These are phyloP conservation scores for Astrephomene gubernaculifera DNA, from an alignment of 139 green algal species.

Conservation along the genomic window DNA sequence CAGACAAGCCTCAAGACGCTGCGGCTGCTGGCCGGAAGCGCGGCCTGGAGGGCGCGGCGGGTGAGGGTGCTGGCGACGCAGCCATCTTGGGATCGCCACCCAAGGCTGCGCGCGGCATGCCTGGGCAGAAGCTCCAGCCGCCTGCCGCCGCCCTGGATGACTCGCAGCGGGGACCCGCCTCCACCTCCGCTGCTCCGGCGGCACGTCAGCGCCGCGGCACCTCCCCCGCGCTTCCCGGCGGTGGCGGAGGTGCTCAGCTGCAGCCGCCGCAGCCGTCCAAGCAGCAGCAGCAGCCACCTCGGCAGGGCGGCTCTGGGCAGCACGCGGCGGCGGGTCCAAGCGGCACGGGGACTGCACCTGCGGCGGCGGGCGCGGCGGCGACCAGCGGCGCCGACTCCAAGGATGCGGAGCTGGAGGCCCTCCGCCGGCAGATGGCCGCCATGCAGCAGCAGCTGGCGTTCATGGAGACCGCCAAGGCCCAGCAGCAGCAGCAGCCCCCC, in stretches of 20 bases:
- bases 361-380: neutral
- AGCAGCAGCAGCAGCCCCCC: neutral
- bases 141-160: too few species aligned
- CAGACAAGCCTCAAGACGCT: neutral
- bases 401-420: slow-evolving; percentile 14
- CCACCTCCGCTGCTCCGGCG: too few species aligned
- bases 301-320: neutral
- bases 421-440: neutral
- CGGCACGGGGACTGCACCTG: neutral
- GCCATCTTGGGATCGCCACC: slow-evolving; percentile 7
- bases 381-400: too few species aligned
- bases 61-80: neutral
- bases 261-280: neutral
- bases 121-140: neutral
- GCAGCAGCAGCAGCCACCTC: neutral
- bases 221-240: too few species aligned
- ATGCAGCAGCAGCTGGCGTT: slow-evolving; percentile 3
- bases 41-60: neutral
- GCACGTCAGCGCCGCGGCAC: too few species aligned
- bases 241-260: neutral
- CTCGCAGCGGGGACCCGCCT: too few species aligned
- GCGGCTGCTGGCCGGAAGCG: slow-evolving; percentile 15
- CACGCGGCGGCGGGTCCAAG: neutral
- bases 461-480: slow-evolving; percentile 6
- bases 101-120: neutral